Base-by-base conservation (phyloP, 2,329 filamentous ascomycete species). In the Mycosphaerelloides madeirae region DNA sequence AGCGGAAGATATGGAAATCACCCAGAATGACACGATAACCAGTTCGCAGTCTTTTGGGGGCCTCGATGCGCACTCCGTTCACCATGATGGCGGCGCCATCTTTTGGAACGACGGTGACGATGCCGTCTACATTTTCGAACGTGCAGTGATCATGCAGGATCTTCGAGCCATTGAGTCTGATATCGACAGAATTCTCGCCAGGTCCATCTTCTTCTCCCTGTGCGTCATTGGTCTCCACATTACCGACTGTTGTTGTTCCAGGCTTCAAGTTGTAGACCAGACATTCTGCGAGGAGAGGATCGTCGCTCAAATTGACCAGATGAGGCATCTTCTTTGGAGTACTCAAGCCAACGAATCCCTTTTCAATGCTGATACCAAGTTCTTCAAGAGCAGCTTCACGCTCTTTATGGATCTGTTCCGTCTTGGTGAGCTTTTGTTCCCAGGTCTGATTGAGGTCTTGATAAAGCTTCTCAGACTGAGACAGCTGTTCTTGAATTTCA, bases 251-350 rank as follows among this genome's bases (percentile, higher is more conserved):
- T 0, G 93, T 98, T 7, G 81, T 86, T 25, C 93, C 93, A 6
- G 93, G 91, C 67, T 98, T 98, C 56, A 98, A 79, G 61, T 98
- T 98, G 71, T 98, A 98, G 31, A 98, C 88, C 46, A 98, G 73
- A 68, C 93, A 98, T 70, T 98, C 93, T 4, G 91, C 90, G 34
- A 98, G 77, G 25, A 98, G 75, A 7, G 93, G 93, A 54, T 76
- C 73, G 44, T 76, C 73, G 54, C 90, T 96, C 56, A 98, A 71
- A 65, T 98, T 98, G 68, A 98, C 93, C 68, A 98, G 71, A 80
- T 98, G 93, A 7, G 93, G 93, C 87, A 97, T 98, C 70, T 96
- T 96, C 72, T 98, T 98, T 1, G 93, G 93, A 15, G 90, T 97
- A 48, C 88, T 91, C 49, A 98, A 73, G 12, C 93, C 93, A 49